Evolutionary conservation across 768 basidiomycete species (phyloP), one percentile per base, ranked within the genome.

Genomic region (Podaxis mareebaensis): DNA sequence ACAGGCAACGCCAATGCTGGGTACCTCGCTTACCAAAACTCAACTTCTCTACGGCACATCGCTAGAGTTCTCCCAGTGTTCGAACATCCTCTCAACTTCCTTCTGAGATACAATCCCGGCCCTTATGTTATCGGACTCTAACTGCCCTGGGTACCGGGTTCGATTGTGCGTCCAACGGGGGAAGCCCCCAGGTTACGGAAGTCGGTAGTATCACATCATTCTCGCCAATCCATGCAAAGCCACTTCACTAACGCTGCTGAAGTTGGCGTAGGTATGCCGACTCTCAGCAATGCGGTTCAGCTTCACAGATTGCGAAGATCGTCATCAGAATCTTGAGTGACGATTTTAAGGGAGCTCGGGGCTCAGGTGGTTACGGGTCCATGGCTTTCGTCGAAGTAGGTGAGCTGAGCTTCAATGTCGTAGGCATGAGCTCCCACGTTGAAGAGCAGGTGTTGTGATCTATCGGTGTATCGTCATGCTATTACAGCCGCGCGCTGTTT

Each of bases 281-380:
- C 96, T 8, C 99, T 99, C 73, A 97, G 99, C 79, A 99, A 99
- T 76, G 84, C 85, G 44, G 97, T 99, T 77, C 96, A 99, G 73
- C 79, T 99, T n/a, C 84, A 91, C 85, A 99, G n/a, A 88, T 90
- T 38, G 96, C 97, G 7, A 88, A 93, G 76, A 85, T 97, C 54
- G 87, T 98, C 68, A 76, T 98, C 36, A 0, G 33, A 67, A 98
- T 99, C 74, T 81, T 98, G 53, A 95, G 95, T n/a, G 96, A 99
- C 76, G 96, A 98, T 76, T 93, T 92, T 52, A 97, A 93, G 78
- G 91, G 90, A 63, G 78, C 97, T 17, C 97, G 96, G 44, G 88
- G 92, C 22, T 88, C 99, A 53, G 94, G 95, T 4, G 99, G 76
- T 99, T 95, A 66, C 96, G 97, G 17, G 96, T 96, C 0, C 87